Percentiles rank a stretch among this genome's conserved stretches.
These are phyloP conservation scores for Dichotomocladium elegans DNA, from an alignment of 371 early-diverging fungal species.

Conservation along the genomic window DNA sequence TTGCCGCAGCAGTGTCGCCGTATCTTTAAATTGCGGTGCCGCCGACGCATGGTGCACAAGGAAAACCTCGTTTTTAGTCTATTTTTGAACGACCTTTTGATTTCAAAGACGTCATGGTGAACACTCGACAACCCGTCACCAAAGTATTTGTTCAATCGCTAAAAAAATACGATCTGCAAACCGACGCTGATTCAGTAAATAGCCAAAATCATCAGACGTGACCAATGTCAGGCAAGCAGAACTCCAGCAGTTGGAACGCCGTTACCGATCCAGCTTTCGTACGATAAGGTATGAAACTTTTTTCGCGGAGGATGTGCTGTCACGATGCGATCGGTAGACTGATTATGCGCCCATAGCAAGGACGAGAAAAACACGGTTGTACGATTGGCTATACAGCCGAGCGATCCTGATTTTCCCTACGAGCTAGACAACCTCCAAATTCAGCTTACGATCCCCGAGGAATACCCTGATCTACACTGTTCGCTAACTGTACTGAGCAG, in stretches of 20 bases:
- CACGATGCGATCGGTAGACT: background rate
- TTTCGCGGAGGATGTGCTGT: background rate
- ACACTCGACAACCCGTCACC: background rate
- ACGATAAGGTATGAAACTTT: conserved; percentile 4
- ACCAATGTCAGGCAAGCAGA: conserved; percentile 2
- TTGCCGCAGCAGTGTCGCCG: too few relatives aligned
- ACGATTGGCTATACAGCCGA: conserved; percentile 49
- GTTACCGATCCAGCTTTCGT: conserved; percentile 15
- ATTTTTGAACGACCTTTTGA: too few relatives aligned
- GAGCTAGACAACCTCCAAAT: conserved; percentile 60
- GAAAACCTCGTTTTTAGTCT: too few relatives aligned
- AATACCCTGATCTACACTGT: conserved; percentile 38
- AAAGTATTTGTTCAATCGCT: background rate
- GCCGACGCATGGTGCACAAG: too few relatives aligned
- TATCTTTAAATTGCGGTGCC: too few relatives aligned
- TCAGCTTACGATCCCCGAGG: conserved; percentile 44
- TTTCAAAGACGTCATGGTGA: background rate
- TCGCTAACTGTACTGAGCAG: conserved; percentile 52
- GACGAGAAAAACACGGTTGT: conserved; percentile 20
- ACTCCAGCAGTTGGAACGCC: conserved; percentile 15
- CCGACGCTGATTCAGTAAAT: background rate
- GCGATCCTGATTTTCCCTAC: conserved; percentile 77
- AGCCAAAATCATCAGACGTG: background rate
- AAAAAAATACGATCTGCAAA: background rate
- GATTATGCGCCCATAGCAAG: conserved; percentile 8